These are phyloP conservation scores for Nyssa sinensis DNA, from an alignment of 148 eudicot genomes.

Conservation along the genomic window DNA sequence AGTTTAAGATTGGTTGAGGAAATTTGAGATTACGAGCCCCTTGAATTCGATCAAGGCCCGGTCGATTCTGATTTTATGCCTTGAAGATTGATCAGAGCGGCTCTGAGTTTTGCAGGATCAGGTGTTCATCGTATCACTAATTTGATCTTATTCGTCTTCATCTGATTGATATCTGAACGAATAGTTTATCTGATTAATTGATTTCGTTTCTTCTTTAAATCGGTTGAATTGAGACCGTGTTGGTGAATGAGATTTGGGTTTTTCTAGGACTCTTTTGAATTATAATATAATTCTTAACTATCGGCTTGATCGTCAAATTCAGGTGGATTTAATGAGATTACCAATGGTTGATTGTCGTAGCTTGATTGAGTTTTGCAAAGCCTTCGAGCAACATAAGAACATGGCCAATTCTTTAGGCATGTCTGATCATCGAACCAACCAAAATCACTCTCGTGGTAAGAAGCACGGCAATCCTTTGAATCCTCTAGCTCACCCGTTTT, in stretches of 20 bases:
- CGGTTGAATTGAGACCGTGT: no score
- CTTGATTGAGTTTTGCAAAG: conserved; percentile 42
- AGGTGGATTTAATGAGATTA: conserved; percentile 19
- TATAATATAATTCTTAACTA: no score
- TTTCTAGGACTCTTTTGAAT: background rate
- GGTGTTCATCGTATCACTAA: background rate
- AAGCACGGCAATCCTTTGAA: conserved; percentile 17
- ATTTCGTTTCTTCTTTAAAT: background rate
- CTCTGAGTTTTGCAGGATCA: background rate
- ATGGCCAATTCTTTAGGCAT: background rate
- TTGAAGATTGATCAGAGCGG: background rate
- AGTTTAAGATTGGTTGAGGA: no score
- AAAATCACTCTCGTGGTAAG: conserved; percentile 9
- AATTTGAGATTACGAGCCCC: no score
- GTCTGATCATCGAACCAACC: background rate
- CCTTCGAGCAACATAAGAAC: conserved; percentile 34
- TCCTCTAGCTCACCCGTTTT: conserved; percentile 25
- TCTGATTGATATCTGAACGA: background rate
- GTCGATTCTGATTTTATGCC: background rate
- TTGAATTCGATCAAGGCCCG: background rate
- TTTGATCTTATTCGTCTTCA: background rate
- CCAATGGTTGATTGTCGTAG: conserved; percentile 47
- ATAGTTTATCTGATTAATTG: background rate
- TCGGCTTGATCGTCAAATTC: background rate
- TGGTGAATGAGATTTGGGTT: background rate